Conservation (phyloP, 176 grass and related monocot species). For the Sorghum bicolor region Sorghum_bicolor_NCBIv3 NC_012876.2:60180001-60180500, state of each 20-base stretch:
- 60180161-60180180: not conserved
- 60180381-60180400: not conserved
- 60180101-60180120: constrained; percentile 21
- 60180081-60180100: not conserved
- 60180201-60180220: not conserved
- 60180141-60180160: constrained; percentile 13
- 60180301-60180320: not conserved
- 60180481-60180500: not conserved
- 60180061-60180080: not conserved
- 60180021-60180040: not conserved
- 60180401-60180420: not conserved
- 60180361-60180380: not conserved
- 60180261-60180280: constrained; percentile 25
- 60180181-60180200: not conserved
- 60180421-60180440: not conserved
- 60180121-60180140: not conserved
- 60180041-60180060: not conserved
- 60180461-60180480: not conserved
- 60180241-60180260: not conserved
- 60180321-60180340: not conserved
- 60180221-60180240: not conserved
- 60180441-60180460: not conserved
- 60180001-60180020: not conserved
- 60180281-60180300: constrained; percentile 11
- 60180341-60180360: not conserved